These are phyloP conservation scores for Climacium dendroides DNA, from an alignment of 225 moss, liverwort and hornwort genomes.

Conservation along the genomic window DNA sequence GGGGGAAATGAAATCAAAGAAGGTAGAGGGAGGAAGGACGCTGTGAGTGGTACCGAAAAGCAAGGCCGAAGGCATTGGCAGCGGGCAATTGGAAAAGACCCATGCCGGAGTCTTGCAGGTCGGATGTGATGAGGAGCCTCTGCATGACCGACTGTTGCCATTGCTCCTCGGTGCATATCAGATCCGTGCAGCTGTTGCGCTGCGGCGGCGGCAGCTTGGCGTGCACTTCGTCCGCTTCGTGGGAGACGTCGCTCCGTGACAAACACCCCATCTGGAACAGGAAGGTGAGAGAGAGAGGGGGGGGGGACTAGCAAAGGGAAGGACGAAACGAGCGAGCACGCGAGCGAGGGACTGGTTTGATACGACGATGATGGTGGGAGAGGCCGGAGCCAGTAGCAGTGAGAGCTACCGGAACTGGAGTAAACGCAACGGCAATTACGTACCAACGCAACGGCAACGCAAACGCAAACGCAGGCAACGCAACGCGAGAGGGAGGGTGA, in stretches of 20 bases:
- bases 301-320: not conserved
- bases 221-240: not conserved
- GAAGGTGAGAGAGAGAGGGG: not conserved
- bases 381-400: not conserved
- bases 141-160: conserved; percentile 16
- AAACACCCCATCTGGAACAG: not conserved
- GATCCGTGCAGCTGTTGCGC: not conserved
- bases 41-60: conserved; percentile 22
- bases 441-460: not conserved
- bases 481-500: not conserved
- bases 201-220: not conserved
- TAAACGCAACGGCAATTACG: not conserved
- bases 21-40: not conserved
- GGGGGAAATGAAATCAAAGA: not conserved
- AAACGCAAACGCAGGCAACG: not conserved
- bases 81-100: conserved; percentile 24
- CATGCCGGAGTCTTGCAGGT: not conserved
- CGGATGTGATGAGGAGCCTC: not conserved
- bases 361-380: not conserved
- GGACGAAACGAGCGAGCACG: not conserved
- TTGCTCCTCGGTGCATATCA: not conserved
- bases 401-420: not conserved
- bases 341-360: not conserved
- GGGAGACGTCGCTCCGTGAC: not conserved
- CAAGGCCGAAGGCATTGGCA: conserved; percentile 48